Evolutionary conservation across 1,284 basidiomycete genomes (phyloP).

Genomic region (Malassezia japonica): DNA sequence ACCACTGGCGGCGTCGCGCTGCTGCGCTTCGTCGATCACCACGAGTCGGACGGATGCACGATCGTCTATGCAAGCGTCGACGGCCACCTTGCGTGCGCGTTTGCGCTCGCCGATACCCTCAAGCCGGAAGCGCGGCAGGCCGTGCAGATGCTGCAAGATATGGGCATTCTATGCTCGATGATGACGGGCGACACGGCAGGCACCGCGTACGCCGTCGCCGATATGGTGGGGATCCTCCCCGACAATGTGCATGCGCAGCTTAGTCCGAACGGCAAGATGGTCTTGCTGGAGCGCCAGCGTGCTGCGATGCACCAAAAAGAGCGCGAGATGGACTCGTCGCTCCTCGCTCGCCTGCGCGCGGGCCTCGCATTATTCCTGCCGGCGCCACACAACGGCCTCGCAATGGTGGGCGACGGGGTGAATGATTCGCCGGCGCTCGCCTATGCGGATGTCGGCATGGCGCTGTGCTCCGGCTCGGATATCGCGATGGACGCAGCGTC

Average conservation of each 20-base stretch:
- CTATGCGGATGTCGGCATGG: conserved; percentile 87
- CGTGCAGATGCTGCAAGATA: conserved; percentile 26
- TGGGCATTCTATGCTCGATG: conserved; percentile 41
- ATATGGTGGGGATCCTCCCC: conserved; percentile 27
- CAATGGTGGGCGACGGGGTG: conserved; percentile 91
- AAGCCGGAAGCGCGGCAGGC: conserved; percentile 36
- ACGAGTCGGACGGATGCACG: conserved; percentile 35
- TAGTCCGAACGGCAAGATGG: conserved; percentile 42
- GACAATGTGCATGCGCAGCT: conserved; percentile 40
- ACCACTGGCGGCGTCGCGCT: background rate
- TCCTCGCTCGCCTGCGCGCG: conserved; percentile 16
- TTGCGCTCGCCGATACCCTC: conserved; percentile 40
- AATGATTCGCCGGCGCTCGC: conserved; percentile 97
- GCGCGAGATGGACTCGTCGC: conserved; percentile 4
- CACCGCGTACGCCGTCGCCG: conserved; percentile 37
- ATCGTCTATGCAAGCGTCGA: conserved; percentile 37
- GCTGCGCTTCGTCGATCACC: conserved; percentile 15
- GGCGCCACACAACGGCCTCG: conserved; percentile 19
- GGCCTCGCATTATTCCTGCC: background rate
- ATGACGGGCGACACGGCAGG: conserved; percentile 41
- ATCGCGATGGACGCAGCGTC: conserved; percentile 96
- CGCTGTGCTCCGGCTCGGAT: conserved; percentile 85
- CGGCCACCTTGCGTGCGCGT: conserved; percentile 21
- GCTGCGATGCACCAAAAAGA: no score
- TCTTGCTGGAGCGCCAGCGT: conserved; percentile 22